Percentiles rank a stretch among this genome's conserved stretches.
phyloP scores from a whole-genome alignment of 2,329 filamentous ascomycete genomes.

The Zopfia rhizophila region DNA sequence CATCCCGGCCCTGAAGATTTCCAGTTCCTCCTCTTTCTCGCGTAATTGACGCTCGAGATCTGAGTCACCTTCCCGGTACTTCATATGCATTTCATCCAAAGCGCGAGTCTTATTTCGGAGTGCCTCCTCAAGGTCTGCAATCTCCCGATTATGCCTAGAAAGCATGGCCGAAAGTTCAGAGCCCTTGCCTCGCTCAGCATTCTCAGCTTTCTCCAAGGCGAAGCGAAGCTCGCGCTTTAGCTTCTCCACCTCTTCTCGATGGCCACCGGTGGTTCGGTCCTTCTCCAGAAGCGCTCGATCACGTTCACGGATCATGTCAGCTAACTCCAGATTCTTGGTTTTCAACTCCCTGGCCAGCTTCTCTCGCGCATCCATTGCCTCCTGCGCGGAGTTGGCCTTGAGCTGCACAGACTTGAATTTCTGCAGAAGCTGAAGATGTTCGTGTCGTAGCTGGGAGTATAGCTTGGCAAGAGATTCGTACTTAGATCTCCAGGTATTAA shows the following conservation, averaged over 20 bases:
- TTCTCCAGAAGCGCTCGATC: constrained; percentile 94
- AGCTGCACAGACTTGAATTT: constrained; percentile 97
- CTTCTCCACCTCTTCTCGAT: constrained; percentile 94
- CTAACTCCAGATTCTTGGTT: constrained; percentile 98
- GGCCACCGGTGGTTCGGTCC: constrained; percentile 84
- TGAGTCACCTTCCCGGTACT: constrained; percentile 80
- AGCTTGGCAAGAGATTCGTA: constrained; percentile 97
- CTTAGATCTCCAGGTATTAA: constrained; percentile 97
- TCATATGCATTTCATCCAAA: constrained; percentile 83
- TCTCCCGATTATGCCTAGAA: constrained; percentile 95
- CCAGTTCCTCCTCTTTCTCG: constrained; percentile 97
- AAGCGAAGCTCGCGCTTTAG: constrained; percentile 91
- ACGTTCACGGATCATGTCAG: constrained; percentile 97
- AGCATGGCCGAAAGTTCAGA: constrained; percentile 95
- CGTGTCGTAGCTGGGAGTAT: constrained; percentile 93
- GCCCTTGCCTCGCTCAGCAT: constrained; percentile 90
- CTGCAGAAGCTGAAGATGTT: constrained; percentile 92
- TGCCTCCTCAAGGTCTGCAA: constrained; percentile 95
- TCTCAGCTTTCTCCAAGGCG: constrained; percentile 90
- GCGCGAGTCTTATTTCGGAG: constrained; percentile 86
- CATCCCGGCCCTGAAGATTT: constrained; percentile 98
- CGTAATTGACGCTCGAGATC: constrained; percentile 87
- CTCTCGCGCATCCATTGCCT: constrained; percentile 93
- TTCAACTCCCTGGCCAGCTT: constrained; percentile 98
- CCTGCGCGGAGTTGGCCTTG: constrained; percentile 95